Percentiles rank a stretch among this genome's conserved stretches.
Evolutionary conservation across 805 yeast species (phyloP).

Genomic region (Ogataea ramenticola): DNA sequence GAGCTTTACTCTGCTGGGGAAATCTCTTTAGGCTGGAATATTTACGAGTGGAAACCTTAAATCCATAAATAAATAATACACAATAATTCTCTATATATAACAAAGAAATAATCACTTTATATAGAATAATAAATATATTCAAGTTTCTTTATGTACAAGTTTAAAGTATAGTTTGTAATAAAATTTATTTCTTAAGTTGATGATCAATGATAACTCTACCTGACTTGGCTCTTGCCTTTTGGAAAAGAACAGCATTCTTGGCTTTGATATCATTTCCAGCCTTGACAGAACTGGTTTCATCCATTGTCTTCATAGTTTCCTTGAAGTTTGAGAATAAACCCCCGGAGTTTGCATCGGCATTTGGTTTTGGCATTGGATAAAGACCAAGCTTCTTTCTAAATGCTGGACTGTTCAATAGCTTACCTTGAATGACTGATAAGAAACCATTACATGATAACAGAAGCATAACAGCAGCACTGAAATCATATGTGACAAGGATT

Average conservation of each 20-base stretch:
- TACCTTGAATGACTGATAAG: conserved; percentile 66
- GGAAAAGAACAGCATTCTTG: conserved; percentile 21
- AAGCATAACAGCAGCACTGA: conserved; percentile 78
- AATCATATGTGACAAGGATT: conserved; percentile 79
- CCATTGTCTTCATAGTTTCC: conserved; percentile 24
- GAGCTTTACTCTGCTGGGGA: conserved; percentile 39
- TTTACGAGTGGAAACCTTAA: conserved; percentile 37
- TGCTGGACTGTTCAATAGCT: conserved; percentile 48
- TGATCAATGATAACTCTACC: conserved; percentile 22
- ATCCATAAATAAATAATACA: neutral
- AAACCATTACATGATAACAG: conserved; percentile 80
- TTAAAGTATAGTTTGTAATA: too few relatives aligned
- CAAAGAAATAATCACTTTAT: neutral
- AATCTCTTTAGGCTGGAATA: conserved; percentile 62
- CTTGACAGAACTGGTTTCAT: conserved; percentile 19
- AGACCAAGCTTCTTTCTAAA: conserved; percentile 54
- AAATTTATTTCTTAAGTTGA: neutral
- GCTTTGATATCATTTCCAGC: conserved; percentile 19
- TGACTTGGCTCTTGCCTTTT: conserved; percentile 17
- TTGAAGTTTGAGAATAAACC: conserved; percentile 24
- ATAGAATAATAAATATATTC: too few relatives aligned
- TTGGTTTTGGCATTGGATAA: conserved; percentile 35
- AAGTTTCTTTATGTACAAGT: neutral
- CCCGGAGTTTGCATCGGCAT: conserved; percentile 11
- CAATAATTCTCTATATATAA: neutral